Conservation (phyloP, 73 alveolate genomes). For the Paramecium biaurelia region DNA sequence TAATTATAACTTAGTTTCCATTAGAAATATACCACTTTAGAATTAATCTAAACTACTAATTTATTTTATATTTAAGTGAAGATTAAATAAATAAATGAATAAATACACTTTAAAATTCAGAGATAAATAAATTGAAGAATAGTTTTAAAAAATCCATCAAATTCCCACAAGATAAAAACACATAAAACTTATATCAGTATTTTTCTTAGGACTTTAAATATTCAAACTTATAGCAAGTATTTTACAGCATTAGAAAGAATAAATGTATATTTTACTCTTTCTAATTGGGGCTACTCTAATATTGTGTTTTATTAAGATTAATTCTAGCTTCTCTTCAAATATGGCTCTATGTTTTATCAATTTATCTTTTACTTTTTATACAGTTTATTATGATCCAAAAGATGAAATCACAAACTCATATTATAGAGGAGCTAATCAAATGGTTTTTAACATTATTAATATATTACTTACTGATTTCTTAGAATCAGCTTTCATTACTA, state of each 20-base stretch:
- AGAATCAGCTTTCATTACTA: background rate
- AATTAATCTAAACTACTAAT: background rate
- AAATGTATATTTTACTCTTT: background rate
- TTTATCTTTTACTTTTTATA: background rate
- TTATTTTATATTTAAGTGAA: too few species aligned
- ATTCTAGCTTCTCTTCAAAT: background rate
- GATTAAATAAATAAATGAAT: background rate
- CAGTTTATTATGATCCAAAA: background rate
- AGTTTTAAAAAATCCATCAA: background rate
- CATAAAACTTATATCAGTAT: background rate
- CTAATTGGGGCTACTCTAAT: background rate
- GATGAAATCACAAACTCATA: background rate
- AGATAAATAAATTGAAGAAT: background rate
- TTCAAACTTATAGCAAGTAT: background rate
- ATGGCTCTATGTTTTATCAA: background rate
- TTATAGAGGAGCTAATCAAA: background rate
- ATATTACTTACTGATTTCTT: background rate
- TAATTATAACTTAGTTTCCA: background rate
- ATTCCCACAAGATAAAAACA: background rate
- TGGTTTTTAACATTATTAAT: background rate
- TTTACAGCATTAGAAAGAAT: background rate
- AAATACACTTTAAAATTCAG: background rate
- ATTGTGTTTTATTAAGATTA: background rate
- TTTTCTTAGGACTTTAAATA: background rate
- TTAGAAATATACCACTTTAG: background rate